These are phyloP conservation scores for Sparassis latifolia DNA, from an alignment of 1,284 basidiomycete species.

Conservation along the genomic window DNA sequence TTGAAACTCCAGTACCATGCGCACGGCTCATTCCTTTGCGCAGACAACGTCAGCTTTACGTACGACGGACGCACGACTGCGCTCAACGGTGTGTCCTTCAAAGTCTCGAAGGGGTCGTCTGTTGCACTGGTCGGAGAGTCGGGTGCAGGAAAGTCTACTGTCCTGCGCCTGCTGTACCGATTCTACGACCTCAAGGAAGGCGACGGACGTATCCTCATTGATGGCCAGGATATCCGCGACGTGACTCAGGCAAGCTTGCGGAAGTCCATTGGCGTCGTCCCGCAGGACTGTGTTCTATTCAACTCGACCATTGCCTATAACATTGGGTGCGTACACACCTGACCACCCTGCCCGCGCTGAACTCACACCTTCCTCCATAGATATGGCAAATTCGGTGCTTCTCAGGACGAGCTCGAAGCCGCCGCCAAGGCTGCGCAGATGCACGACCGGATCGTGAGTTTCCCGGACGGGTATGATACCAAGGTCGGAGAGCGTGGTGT, in stretches of 20 bases:
- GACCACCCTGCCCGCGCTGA: too few relatives aligned
- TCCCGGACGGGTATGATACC: constrained; percentile 81
- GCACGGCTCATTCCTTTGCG: too few relatives aligned
- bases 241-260: constrained; percentile 78
- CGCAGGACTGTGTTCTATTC: constrained; percentile 80
- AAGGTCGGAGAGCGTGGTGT: constrained; percentile 80
- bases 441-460: constrained; percentile 71
- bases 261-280: constrained; percentile 77
- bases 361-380: constrained; percentile 21
- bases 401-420: constrained; percentile 61
- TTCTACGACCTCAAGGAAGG: constrained; percentile 84
- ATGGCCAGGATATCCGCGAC: constrained; percentile 81
- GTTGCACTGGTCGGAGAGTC: constrained; percentile 82
- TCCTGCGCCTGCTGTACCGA: constrained; percentile 78
- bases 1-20: not conserved
- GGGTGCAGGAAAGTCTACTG: constrained; percentile 77
- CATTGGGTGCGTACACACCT: constrained; percentile 44
- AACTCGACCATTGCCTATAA: constrained; percentile 77
- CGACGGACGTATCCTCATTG: constrained; percentile 69
- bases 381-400: constrained; percentile 67
- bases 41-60: constrained; percentile 76
- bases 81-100: constrained; percentile 77
- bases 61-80: constrained; percentile 76
- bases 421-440: constrained; percentile 77
- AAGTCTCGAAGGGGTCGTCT: constrained; percentile 71